Base-by-base conservation (phyloP, 805 yeast species). In the Barnettozyma sp. region DNA sequence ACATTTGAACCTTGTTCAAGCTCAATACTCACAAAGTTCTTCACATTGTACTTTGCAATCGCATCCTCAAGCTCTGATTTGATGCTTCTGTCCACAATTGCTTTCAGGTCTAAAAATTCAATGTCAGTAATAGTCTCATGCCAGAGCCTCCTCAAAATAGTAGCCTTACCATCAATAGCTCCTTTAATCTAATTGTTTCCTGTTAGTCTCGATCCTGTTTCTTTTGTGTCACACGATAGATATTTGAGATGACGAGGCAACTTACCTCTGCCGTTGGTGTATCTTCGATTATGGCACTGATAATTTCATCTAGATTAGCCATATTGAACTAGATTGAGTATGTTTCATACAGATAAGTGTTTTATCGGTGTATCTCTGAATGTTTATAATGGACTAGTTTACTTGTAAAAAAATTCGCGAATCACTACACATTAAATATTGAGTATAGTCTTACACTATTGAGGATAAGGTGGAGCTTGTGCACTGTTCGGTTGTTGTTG, bases 181-280 rank as follows among this genome's bases (percentile, higher is more conserved):
- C 56, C 46, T 10, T 41, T 22, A 13, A 56, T 41, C 53, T 42
- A 25, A 14, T 8, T 25, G 12, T 6, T 25, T 25, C 18, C 16
- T 25, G 16, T 16, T 25, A 12, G 7, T 7, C 18, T 14, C 18
- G 18, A 3, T 4, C 16, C 7, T 12, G 18, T n/a, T n/a, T n/a
- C n/a, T n/a, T n/a, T n/a, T n/a, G n/a, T n/a, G n/a, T n/a, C n/a
- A n/a, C n/a, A n/a, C n/a, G n/a, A n/a, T n/a, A n/a, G n/a, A n/a
- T n/a, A n/a, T n/a, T n/a, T n/a, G n/a, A 15, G 16, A 2, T 9
- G 12, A 15, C n/a, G n/a, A 12, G 19, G 13, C 18, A 13, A 36
- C 63, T 44, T 27, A 67, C 66, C 51, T 70, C 74, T 14, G 81
- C 81, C 6, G 78, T 73, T 15, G 81, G 79, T 3, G 78, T 68